Base-by-base conservation (phyloP, 805 yeast genomes). In the Tetrapisispora pingtungensis region DNA sequence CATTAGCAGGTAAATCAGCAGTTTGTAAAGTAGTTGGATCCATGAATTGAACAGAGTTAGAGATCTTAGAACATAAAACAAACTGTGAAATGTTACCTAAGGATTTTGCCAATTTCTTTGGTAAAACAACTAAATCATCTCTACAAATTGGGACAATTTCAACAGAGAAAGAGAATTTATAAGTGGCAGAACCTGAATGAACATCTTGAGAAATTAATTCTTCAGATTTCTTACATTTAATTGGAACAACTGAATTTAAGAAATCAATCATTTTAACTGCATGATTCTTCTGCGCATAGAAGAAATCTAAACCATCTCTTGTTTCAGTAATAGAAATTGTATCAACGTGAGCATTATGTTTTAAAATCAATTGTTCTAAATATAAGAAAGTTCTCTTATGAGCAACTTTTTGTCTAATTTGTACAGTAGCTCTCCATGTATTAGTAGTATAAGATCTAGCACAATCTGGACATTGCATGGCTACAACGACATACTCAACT, bases 391-490 rank as follows among this genome's bases (percentile, higher is more conserved):
- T 93, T 74, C 96, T 82, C 70, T 93, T 93, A 67, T 93, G 98
- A 15, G 86, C 78, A 32, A 93, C 98, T 64, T 94, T 93, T 68
- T 93, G 99, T 70, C 99, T 82, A 56, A 94, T 84, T 70, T 93
- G 99, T 32, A 94, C 95, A 26, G 90, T 79, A 28, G 99, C 97
- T 66, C 93, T 83, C 98, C 98, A 93, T 4, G 97, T 94, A 66
- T 93, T 87, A 24, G 94, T 84, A 28, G 99, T 93, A 59, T 83
- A 93, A 1, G 96, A 84, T 65, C 87, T 89, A 44, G 97, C 98
- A 78, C 99, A 93, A 68, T 90, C 97, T 3, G 96, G 82, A 73
- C 99, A 93, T 72, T 93, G 98, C 84, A 84, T 85, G 17, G 97
- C 95, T 49, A 84, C 73, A 44, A 90, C 98, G 15, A 85, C 78